Base-by-base conservation (phyloP, 1,284 basidiomycete species). In the Omphalotus olearius region DNA sequence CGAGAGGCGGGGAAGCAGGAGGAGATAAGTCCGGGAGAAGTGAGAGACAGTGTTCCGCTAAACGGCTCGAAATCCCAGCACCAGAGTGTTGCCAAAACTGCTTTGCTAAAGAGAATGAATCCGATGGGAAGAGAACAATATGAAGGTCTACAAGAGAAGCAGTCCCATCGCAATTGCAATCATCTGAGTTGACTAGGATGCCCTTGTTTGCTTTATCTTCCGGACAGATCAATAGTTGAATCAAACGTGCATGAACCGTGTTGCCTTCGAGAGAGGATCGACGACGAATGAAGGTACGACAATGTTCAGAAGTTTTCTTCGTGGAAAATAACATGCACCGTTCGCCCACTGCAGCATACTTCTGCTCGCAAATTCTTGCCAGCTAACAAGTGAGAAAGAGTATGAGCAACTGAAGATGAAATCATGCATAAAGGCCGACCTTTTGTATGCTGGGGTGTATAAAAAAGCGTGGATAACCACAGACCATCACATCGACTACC, bases 381-480 rank as follows among this genome's bases (percentile, higher is more conserved):
- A 97, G 87, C 91, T 95, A 65, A 16, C 17, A 25, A 33, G 2
- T 33, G 10, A n/a, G 28, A 50, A 23, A 23, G 18, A 39, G 40
- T 50, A 16, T 45, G 17, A 50, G 37, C 10, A 42, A 4, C 42
- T 26, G 37, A n/a, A 9, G 13, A 6, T 42, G 20, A 9, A 14
- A n/a, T 28, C 1, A 9, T 6, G n/a, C 20, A 44, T 37, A 16
- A 17, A 40, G 25, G 45, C 66, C 80, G 57, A 93, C 94, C 76
- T 93, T 91, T 64, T 85, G 83, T 35, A 98, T 94, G 57, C 79
- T 88, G 20, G 83, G 73, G 67, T 98, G 93, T 50, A 99, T 90
- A 67, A 97, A 98, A 73, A 99, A 99, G 44, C 97, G 76, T 0
- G 97, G 97, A 65, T 99, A 99, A n/a, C 96, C 97, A 4, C 86